These are phyloP conservation scores for Blastobotrys proliferans DNA, from an alignment of 1,139 yeast genomes.

Conservation along the genomic window DNA sequence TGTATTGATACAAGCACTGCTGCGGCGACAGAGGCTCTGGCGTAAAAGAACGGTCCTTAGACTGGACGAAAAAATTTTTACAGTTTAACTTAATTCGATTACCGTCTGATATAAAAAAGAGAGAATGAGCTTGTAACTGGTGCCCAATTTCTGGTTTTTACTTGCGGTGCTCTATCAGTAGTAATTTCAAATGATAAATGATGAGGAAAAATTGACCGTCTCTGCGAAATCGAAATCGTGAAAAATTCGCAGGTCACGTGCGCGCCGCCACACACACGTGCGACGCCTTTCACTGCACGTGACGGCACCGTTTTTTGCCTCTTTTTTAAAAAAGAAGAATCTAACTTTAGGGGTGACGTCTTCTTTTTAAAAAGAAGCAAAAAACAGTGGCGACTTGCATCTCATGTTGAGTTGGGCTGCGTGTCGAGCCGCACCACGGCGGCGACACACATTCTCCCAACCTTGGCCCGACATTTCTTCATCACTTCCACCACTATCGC, in stretches of 20 bases:
- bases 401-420: too few species aligned
- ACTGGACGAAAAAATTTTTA: conserved; percentile 4
- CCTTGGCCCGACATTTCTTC: too few species aligned
- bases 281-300: too few species aligned
- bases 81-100: too few species aligned
- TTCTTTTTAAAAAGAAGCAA: not conserved
- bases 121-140: not conserved
- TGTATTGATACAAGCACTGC: conserved; percentile 2
- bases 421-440: too few species aligned
- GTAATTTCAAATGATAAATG: not conserved
- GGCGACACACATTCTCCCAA: too few species aligned
- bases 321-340: conserved; percentile 1
- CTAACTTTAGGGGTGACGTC: not conserved
- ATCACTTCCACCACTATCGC: too few species aligned
- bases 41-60: conserved; percentile 7
- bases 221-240: not conserved
- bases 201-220: not conserved
- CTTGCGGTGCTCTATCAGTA: not conserved
- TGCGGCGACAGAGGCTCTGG: conserved; percentile 10
- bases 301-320: too few species aligned
- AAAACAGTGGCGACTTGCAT: too few species aligned
- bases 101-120: too few species aligned
- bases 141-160: not conserved
- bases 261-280: too few species aligned
- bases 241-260: conserved; percentile 1